Base-by-base conservation (phyloP, 306 rosid genomes). In the Acacia confusa region DNA sequence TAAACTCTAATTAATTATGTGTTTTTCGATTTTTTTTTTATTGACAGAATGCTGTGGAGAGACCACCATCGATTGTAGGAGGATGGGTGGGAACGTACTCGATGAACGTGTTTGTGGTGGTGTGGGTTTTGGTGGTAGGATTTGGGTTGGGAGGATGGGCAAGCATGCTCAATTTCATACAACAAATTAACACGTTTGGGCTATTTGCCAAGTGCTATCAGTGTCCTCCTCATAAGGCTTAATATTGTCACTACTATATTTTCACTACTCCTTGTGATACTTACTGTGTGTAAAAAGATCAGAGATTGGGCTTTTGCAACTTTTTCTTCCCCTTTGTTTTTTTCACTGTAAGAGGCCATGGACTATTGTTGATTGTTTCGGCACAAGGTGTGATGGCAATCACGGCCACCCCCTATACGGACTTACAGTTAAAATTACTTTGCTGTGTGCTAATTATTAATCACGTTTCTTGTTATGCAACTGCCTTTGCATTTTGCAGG, bases 71-170 rank as follows among this genome's bases (percentile, higher is more conserved):
- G 38, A 43, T 84, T 40, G 3, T 91, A 15, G 95, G 95, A 82
- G 91, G 95, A 0, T 91, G 95, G 92, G 84, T 82, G 25, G 95
- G 95, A 32, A 40, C 78, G 9, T 91, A 84, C 83, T 78, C 82
- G 7, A 63, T 87, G 70, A 91, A 91, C 89, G 76, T 68, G 34
- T 89, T 91, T 48, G 95, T 91, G 38, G 95, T 91, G 75, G 95
- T 69, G 6, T 91, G 95, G 95, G 95, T 91, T n/a, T 84, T 85
- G 47, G 84, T 91, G 12, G 88, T 91, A 82, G 95, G 95, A 79
- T 91, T 91, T 84, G 95, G 95, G 20, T 89, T 91, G 63, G 95
- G 95, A 84, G 95, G 95, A 27, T 91, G 95, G 95, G 93, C 95
- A 61, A 91, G 95, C 82, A 88, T 88, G 87, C 83, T 91, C 74